These are phyloP conservation scores for Globisporangium acanthophoron DNA, from an alignment of 352 stramenopile species.

Conservation along the genomic window DNA sequence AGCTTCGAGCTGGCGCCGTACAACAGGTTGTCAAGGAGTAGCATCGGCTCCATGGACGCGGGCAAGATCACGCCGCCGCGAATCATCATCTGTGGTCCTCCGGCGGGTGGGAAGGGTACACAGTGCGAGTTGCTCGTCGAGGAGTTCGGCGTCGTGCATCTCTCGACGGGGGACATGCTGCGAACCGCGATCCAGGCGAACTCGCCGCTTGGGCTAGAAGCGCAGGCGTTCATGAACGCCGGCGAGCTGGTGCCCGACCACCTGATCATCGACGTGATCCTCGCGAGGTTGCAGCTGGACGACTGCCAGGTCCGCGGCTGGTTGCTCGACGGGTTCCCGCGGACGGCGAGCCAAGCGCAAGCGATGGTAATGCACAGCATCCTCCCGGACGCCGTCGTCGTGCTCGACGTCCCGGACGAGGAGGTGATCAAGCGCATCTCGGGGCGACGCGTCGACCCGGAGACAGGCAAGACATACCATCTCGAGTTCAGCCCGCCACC, in stretches of 20 bases:
- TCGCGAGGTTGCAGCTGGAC: conserved; percentile 68
- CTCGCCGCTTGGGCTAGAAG: conserved; percentile 24
- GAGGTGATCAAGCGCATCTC: conserved; percentile 95
- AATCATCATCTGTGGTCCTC: conserved; percentile 58
- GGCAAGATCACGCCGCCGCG: conserved; percentile 33
- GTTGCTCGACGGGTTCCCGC: conserved; percentile 92
- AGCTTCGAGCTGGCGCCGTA: conserved; percentile 82
- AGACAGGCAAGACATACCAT: conserved; percentile 94
- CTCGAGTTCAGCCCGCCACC: conserved; percentile 94
- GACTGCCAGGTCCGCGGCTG: conserved; percentile 83
- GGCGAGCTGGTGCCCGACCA: conserved; percentile 46
- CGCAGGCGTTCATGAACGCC: conserved; percentile 35
- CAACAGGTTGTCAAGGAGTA: conserved; percentile 65
- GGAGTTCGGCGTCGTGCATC: conserved; percentile 86
- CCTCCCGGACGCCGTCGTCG: conserved; percentile 85
- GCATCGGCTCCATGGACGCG: conserved; percentile 7
- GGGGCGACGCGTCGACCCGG: conserved; percentile 93
- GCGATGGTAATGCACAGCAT: conserved; percentile 81
- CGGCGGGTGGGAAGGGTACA: conserved; percentile 94
- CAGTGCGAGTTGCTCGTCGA: conserved; percentile 88
- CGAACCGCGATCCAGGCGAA: conserved; percentile 64
- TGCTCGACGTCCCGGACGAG: conserved; percentile 93
- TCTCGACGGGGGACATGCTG: conserved; percentile 91
- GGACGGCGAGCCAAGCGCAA: conserved; percentile 77
- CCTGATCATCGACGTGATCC: conserved; percentile 42